These are phyloP conservation scores for Thuidium tamariscinum DNA, from an alignment of 225 moss, liverwort and hornwort species.

Conservation along the genomic window DNA sequence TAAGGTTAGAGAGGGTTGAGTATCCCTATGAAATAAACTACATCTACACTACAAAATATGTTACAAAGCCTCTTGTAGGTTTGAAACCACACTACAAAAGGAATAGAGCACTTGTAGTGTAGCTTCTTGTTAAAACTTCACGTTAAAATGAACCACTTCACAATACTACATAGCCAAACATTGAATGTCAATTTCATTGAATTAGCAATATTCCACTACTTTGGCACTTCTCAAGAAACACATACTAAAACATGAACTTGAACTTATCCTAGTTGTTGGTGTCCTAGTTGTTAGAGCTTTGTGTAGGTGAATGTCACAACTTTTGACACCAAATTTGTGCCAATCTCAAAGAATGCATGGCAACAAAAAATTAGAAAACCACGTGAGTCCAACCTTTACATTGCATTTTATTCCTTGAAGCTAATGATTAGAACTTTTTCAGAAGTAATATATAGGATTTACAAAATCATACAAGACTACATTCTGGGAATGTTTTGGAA, in stretches of 20 bases:
- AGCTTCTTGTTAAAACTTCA: background rate
- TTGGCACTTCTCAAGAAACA: background rate
- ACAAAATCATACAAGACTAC: background rate
- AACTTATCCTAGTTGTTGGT: background rate
- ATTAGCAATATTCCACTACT: background rate
- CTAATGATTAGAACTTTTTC: background rate
- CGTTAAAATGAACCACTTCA: no score
- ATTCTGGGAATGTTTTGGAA: background rate
- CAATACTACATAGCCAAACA: background rate
- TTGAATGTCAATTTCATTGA: fast-evolving
- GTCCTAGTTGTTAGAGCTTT: background rate
- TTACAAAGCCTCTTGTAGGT: background rate
- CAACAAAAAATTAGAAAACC: background rate
- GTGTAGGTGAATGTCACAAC: background rate
- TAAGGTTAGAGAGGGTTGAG: background rate
- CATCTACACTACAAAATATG: background rate
- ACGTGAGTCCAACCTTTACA: fast-evolving
- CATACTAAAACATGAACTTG: background rate
- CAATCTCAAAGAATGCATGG: fast-evolving
- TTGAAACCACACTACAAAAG: background rate
- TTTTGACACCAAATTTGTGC: fast-evolving
- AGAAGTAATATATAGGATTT: background rate
- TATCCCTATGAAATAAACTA: background rate
- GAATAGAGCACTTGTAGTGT: background rate
- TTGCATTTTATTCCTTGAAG: fast-evolving